Conservation (phyloP, 495 filamentous ascomycete species). For the Neurospora sp. region DNA sequence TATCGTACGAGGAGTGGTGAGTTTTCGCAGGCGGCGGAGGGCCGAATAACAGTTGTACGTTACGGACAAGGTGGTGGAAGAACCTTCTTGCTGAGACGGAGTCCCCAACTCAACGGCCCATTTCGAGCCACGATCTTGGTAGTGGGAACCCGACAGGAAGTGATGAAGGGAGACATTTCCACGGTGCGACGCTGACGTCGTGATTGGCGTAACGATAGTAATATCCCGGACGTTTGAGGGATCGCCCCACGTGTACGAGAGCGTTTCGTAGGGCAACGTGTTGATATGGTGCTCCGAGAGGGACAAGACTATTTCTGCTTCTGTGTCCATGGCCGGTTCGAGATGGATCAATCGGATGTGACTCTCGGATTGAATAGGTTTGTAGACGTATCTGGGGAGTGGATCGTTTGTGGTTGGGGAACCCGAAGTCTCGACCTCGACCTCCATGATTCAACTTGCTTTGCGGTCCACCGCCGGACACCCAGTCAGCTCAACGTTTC, state of each 20-base stretch:
- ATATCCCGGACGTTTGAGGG: background rate
- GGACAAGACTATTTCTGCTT: background rate
- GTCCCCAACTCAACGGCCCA: background rate
- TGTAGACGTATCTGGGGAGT: background rate
- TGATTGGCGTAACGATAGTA: background rate
- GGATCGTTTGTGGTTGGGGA: background rate
- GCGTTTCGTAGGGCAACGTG: no score
- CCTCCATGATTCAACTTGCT: background rate
- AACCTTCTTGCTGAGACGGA: background rate
- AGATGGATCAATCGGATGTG: background rate
- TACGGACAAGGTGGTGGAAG: background rate
- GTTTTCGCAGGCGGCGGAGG: background rate
- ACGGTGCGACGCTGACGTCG: background rate
- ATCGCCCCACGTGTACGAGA: constrained; percentile 3
- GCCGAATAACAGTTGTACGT: background rate
- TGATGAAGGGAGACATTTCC: no score
- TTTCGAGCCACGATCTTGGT: background rate
- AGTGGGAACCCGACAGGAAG: no score
- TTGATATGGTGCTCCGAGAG: background rate
- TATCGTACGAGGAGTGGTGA: background rate
- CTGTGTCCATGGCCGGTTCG: background rate
- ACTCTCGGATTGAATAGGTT: background rate
- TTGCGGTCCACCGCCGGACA: background rate
- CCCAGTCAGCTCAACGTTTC: background rate
- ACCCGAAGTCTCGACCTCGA: background rate